These are phyloP conservation scores for Rhypophila decipiens DNA, from an alignment of 495 filamentous ascomycete species.

Conservation along the genomic window DNA sequence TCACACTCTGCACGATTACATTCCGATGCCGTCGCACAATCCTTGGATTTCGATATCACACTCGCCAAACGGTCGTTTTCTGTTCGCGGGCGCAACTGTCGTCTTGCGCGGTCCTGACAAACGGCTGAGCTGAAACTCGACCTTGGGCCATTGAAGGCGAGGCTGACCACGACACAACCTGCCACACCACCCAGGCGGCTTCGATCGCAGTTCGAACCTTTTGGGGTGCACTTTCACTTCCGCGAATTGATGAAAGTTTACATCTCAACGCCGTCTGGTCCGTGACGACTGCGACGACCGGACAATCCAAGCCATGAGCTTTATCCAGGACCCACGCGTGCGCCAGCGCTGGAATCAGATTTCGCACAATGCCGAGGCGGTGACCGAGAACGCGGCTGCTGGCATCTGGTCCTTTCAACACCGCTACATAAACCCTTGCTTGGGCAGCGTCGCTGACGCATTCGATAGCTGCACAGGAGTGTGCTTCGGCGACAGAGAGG, in stretches of 20 bases:
- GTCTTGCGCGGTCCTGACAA: not conserved
- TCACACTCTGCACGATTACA: too few relatives aligned
- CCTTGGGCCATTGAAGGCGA: not conserved
- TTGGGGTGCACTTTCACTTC: not conserved
- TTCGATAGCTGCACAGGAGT: slow-evolving; percentile 62
- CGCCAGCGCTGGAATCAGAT: slow-evolving; percentile 91
- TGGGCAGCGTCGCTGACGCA: slow-evolving; percentile 57
- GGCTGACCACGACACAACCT: not conserved
- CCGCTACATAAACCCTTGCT: slow-evolving; percentile 75
- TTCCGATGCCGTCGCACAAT: not conserved
- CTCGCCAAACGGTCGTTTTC: not conserved
- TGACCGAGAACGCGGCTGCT: slow-evolving; percentile 84
- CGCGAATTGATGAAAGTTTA: too few relatives aligned
- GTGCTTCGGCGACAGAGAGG: slow-evolving; percentile 69
- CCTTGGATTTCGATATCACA: not conserved
- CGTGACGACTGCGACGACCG: not conserved
- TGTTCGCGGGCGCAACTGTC: not conserved
- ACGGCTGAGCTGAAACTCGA: too few relatives aligned
- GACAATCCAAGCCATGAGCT: slow-evolving; percentile 33
- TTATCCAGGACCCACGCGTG: slow-evolving; percentile 83
- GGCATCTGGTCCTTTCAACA: slow-evolving; percentile 84
- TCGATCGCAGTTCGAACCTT: not conserved
- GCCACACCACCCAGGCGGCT: not conserved
- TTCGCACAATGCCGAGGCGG: slow-evolving; percentile 84
- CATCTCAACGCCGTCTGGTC: not conserved